These are phyloP conservation scores for Russula lepida DNA, from an alignment of 768 basidiomycete genomes.

Conservation along the genomic window DNA sequence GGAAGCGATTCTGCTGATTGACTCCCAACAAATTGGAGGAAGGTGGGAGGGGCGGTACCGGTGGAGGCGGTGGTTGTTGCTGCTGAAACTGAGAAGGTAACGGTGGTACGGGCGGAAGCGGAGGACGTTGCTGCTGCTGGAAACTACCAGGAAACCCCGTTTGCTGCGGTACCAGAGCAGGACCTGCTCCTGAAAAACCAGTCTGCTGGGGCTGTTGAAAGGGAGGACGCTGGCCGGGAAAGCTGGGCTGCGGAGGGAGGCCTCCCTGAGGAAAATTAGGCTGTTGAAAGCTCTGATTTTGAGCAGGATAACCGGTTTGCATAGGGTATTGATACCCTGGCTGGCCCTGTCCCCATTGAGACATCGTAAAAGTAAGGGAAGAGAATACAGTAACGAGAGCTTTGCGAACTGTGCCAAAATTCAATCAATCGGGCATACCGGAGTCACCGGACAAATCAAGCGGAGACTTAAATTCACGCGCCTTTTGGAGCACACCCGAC, in stretches of 20 bases:
- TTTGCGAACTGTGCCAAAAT: background rate
- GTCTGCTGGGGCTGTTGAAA: conserved; percentile 60
- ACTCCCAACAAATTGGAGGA: conserved; percentile 45
- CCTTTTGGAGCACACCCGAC: background rate
- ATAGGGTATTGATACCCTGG: conserved; percentile 64
- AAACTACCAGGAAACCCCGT: conserved; percentile 39
- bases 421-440: too few relatives aligned
- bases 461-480: conserved; percentile 1
- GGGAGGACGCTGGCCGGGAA: conserved; percentile 32
- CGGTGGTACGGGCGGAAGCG: conserved; percentile 22
- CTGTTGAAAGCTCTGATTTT: conserved; percentile 37
- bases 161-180: conserved; percentile 43
- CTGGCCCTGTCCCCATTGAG: conserved; percentile 68
- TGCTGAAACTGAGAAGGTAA: conserved; percentile 28
- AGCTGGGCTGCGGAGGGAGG: conserved; percentile 52
- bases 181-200: conserved; percentile 32
- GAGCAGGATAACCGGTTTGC: conserved; percentile 57
- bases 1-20: conserved; percentile 41
- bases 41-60: conserved; percentile 54
- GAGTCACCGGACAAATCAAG: conserved; percentile 5
- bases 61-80: conserved; percentile 37
- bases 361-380: conserved; percentile 39
- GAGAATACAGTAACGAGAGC: background rate
- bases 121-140: conserved; percentile 32
- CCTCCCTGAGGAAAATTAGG: conserved; percentile 36